Conservation (phyloP, 2,329 filamentous ascomycete genomes). For the Aspergillus spinulosporus region DNA sequence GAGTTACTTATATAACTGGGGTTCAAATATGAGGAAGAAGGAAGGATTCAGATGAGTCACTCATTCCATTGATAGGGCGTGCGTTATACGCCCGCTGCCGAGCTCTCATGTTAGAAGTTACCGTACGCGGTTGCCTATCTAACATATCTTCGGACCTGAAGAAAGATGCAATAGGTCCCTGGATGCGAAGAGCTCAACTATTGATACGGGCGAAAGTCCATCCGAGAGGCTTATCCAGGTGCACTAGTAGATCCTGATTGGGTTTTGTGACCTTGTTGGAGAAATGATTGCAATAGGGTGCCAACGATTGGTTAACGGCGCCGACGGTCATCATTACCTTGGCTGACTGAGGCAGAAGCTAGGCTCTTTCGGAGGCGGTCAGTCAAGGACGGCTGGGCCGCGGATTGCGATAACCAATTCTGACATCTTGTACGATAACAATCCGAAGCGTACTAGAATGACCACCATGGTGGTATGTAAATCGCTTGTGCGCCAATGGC, state of each 20-base stretch:
- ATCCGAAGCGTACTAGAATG: not conserved
- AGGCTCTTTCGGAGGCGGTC: conserved; percentile 7
- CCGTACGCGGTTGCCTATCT: too few relatives aligned
- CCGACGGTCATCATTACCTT: conserved; percentile 19
- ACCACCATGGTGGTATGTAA: conserved; percentile 38
- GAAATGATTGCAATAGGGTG: not conserved
- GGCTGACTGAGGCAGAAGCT: too few relatives aligned
- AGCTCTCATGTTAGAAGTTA: too few relatives aligned
- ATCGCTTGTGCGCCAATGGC: conserved; percentile 33
- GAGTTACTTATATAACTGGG: not conserved
- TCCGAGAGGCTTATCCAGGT: conserved; percentile 3
- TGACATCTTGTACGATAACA: conserved; percentile 1
- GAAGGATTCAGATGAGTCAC: conserved; percentile 9
- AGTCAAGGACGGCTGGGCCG: not conserved
- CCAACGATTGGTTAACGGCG: conserved; percentile 30
- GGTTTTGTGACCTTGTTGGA: not conserved
- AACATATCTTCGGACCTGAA: not conserved
- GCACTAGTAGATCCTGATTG: not conserved
- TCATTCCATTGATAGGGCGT: not conserved
- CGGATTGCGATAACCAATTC: conserved; percentile 12
- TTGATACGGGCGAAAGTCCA: conserved; percentile 13
- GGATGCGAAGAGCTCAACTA: conserved; percentile 5
- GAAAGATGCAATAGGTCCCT: conserved; percentile 1
- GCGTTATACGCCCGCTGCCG: too few relatives aligned
- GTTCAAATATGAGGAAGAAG: not conserved